Base-by-base conservation (phyloP, 805 yeast species). In the Candida cerambycidarum region DNA sequence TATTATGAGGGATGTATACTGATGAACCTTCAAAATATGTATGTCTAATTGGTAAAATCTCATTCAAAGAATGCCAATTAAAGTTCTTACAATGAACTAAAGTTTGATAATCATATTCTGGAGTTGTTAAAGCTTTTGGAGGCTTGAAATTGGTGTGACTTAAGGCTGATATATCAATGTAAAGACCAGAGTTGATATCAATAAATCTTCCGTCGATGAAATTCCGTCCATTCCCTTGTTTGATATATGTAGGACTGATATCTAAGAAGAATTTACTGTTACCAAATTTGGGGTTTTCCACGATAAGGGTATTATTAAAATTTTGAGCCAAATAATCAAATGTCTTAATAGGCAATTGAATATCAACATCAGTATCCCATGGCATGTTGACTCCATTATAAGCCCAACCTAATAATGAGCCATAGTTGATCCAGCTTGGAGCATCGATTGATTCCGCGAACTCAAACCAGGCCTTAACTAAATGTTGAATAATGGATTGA, bases 131-230 rank as follows among this genome's bases (percentile, higher is more conserved):
- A 3, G 31, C 38, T 3, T 32, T 25, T 10, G 62, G 62, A 27
- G 59, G 55, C 23, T 50, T 40, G 35, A 41, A 48, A 53, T 59
- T 50, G 34, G 64, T 48, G 41, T 57, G 58, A 16, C 51, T 58
- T 28, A 75, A 50, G 1, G 74, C 73, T 13, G 73, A 62, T 4
- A 74, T 67, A 52, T 74, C 79, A 42, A 73, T 63, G 48, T 68
- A 71, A 42, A 71, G 55, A 9, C 78, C 78, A 10, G 66, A 52
- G 39, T 60, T 57, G 3, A 62, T 54, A 37, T 65, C 71, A 35
- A 65, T 64, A 51, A 65, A 65, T 34, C 71, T 48, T 8, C 68
- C 71, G 42, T 65, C 70, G 18, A 65, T 64, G 43, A 57, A 59
- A 41, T 64, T 64, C 21, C 56, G 55, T 4, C 80, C 80, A 47